Evolutionary conservation across 2,329 filamentous ascomycete genomes (phyloP), one percentile per base, ranked within the genome.

Genomic region (Teratosphaeria zuluensis): DNA sequence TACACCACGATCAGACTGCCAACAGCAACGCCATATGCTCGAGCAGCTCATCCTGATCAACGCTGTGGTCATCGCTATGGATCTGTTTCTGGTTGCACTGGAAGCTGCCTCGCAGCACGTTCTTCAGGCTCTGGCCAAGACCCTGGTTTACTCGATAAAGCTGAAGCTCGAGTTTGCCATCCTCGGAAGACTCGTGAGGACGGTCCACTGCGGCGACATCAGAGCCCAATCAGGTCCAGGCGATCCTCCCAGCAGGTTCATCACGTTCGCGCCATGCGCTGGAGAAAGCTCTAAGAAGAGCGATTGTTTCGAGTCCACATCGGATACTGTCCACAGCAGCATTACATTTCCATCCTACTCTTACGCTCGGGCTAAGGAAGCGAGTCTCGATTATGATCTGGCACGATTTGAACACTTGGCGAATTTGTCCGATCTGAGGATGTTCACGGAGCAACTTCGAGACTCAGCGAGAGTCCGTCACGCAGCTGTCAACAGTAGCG

Each of bases 101-200:
- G 70, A 73, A 21, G 67, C 69, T 21, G 69, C 65, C 2, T 65
- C 65, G 19, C 55, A 69, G 2, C 72, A 63, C 58, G 70, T 72
- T 21, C 61, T 73, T 16, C 69, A 75, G 54, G 70, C 69, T 4
- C 72, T 72, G 0, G 63, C 76, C 2, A 77, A 77, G 60, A 73
- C 63, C 46, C 59, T 71, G 53, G 59, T 70, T 35, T 71, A 71
- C 59, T 68, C 65, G 28, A 64, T 70, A 64, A 71, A 71, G 63
- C 63, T 71, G 24, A 71, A 71, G 56, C 66, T 71, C n/a, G 69
- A 71, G 57, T 70, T 70, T 52, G 69, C 64, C 33, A 66, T 71
- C 28, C 59, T 71, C 14, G 62, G 63, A 14, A 66, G 69, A 58
- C 61, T 71, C 4, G 66, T 70, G 38, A 64, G n/a, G 35, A 42